Percentiles rank a stretch among this genome's conserved stretches.
Conservation (phyloP, 2,329 filamentous ascomycete genomes). For the Huntiella abstrusa region DNA sequence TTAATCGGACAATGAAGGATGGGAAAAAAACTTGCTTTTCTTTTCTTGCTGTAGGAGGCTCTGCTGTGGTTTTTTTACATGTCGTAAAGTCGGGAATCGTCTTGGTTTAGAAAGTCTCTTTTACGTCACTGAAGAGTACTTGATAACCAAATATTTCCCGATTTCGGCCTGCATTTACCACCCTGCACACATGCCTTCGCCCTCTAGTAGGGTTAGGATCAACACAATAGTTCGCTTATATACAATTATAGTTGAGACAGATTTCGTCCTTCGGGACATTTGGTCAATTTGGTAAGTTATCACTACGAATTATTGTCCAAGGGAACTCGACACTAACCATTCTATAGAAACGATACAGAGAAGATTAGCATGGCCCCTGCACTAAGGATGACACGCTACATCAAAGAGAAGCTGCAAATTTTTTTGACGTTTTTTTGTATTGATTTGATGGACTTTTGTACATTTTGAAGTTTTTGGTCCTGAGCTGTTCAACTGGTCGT, state of each 20-base stretch:
- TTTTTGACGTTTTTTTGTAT: constrained; percentile 8
- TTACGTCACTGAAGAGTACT: too few relatives aligned
- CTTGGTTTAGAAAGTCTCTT: too few relatives aligned
- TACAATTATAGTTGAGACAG: not conserved
- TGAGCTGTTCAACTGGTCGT: not conserved
- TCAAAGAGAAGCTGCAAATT: constrained; percentile 50
- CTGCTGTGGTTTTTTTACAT: too few relatives aligned
- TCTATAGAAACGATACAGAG: constrained; percentile 30
- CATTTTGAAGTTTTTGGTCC: not conserved
- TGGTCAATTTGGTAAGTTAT: constrained; percentile 12
- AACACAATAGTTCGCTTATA: not conserved
- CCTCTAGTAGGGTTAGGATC: too few relatives aligned
- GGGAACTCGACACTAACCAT: not conserved
- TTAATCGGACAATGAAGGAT: too few relatives aligned
- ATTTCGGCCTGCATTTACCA: too few relatives aligned
- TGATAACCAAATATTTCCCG: too few relatives aligned
- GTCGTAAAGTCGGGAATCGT: too few relatives aligned
- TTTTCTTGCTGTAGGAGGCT: too few relatives aligned
- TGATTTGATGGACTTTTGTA: not conserved
- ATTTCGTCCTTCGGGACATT: constrained; percentile 12
- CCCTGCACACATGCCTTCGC: too few relatives aligned
- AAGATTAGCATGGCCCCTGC: constrained; percentile 70
- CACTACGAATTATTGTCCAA: not conserved
- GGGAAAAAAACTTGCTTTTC: too few relatives aligned
- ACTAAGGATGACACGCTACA: constrained; percentile 90